phyloP scores from a whole-genome alignment of 2,329 filamentous ascomycete genomes.

The Beauveria bassiana region DNA sequence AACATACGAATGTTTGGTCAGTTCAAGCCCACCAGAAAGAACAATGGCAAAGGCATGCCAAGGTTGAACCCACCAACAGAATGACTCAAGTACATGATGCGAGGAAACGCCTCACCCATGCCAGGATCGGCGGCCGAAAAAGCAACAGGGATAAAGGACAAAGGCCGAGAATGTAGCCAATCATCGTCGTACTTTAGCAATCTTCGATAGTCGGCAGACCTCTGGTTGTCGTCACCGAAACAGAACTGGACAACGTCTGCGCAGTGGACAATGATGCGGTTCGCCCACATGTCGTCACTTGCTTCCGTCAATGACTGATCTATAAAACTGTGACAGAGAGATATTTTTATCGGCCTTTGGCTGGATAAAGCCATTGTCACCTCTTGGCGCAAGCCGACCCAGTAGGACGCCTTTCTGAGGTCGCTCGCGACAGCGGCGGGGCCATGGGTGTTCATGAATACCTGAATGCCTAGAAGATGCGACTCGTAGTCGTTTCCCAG shows the following conservation, averaged over 20 bases:
- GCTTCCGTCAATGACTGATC: constrained; percentile 22
- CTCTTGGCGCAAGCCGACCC: constrained; percentile 50
- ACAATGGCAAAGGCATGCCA: not conserved
- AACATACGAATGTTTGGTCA: not conserved
- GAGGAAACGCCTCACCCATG: not conserved
- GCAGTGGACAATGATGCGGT: constrained; percentile 53
- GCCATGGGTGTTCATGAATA: not conserved
- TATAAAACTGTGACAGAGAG: not conserved
- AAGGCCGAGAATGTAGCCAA: not conserved
- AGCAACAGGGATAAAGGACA: not conserved
- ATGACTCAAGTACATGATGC: not conserved
- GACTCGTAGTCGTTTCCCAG: not conserved
- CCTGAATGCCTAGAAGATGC: not conserved
- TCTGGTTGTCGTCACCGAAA: constrained; percentile 37
- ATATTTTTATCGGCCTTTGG: constrained; percentile 30
- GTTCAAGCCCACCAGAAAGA: not conserved
- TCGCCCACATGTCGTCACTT: constrained; percentile 50
- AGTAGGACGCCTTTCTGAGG: constrained; percentile 47
- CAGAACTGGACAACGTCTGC: constrained; percentile 59
- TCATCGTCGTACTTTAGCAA: not conserved
- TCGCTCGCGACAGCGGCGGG: constrained; percentile 21
- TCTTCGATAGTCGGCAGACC: not conserved
- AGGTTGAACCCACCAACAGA: not conserved
- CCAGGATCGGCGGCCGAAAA: not conserved
- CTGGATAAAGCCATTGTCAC: constrained; percentile 49